Percentiles rank a stretch among this genome's conserved stretches.
These are phyloP conservation scores for Yamadazyma oceani DNA, from an alignment of 1,139 yeast species.

Conservation along the genomic window DNA sequence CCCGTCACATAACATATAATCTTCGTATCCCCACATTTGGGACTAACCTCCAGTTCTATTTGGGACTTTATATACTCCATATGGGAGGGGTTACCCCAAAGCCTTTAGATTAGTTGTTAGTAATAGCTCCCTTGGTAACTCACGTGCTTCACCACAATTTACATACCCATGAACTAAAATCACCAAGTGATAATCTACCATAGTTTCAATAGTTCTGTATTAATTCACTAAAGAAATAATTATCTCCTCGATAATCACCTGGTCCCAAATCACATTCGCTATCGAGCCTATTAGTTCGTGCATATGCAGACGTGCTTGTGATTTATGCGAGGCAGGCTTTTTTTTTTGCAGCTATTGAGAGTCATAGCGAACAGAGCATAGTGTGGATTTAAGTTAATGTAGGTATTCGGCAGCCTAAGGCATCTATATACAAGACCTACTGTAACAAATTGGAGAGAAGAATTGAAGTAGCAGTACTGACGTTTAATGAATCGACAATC, in stretches of 20 bases:
- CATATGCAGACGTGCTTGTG: background rate
- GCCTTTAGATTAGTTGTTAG: constrained; percentile 27
- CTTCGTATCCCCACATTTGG: constrained; percentile 22
- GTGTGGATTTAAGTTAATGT: too few species aligned
- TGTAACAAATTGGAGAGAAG: constrained; percentile 48
- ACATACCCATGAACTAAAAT: constrained; percentile 74
- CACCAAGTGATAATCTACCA: constrained; percentile 53
- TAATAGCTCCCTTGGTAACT: background rate
- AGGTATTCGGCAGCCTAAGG: too few species aligned
- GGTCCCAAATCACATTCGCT: too few species aligned
- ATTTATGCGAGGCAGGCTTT: too few species aligned
- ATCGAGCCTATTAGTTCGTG: background rate
- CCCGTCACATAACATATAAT: constrained; percentile 57
- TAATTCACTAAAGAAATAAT: background rate
- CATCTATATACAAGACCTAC: constrained; percentile 4
- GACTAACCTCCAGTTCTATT: constrained; percentile 23
- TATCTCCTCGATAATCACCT: background rate
- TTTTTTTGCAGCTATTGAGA: constrained; percentile 1
- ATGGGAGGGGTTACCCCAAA: constrained; percentile 78
- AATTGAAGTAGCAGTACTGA: constrained; percentile 84
- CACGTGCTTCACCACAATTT: background rate
- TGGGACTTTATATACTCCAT: constrained; percentile 56
- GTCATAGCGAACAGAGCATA: too few species aligned
- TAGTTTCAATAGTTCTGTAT: constrained; percentile 4
- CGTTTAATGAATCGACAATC: constrained; percentile 79